phyloP scores from a whole-genome alignment of 176 grass and related monocot genomes.

The Cymbopogon citratus region DNA sequence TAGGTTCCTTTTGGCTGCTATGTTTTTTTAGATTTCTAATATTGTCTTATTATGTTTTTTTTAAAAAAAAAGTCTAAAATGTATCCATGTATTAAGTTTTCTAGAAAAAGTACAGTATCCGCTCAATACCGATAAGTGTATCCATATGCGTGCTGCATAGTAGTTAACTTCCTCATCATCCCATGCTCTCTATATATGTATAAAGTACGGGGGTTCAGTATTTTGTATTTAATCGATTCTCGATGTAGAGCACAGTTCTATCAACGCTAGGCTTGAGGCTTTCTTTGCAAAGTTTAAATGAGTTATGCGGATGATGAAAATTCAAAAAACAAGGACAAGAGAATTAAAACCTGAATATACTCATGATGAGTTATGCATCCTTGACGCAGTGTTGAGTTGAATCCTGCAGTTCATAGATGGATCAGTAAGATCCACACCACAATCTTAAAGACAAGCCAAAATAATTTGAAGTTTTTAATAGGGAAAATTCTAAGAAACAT shows the following conservation, averaged over 20 bases:
- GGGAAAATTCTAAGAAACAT: background rate
- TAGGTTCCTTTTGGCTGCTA: background rate
- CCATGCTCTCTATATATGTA: background rate
- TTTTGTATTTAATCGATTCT: constrained; percentile 5
- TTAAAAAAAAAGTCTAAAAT: background rate
- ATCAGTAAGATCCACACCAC: constrained; percentile 1
- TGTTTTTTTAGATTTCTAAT: background rate
- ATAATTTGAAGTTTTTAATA: constrained; percentile 10
- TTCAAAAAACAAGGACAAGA: background rate
- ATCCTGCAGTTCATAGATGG: constrained; percentile 49
- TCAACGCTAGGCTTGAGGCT: background rate
- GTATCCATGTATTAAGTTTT: background rate
- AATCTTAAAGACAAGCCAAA: background rate
- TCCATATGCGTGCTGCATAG: background rate
- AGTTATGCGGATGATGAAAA: background rate
- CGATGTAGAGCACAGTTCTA: background rate
- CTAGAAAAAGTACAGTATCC: background rate
- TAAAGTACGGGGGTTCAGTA: background rate
- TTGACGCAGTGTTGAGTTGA: constrained; percentile 85
- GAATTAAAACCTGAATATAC: constrained; percentile 79
- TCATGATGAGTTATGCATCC: constrained; percentile 96
- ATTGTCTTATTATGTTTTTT: background rate
- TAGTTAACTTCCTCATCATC: background rate
- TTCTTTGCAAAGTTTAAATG: background rate
- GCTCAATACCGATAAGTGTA: background rate